Percentiles rank a stretch among this genome's conserved stretches.
phyloP scores from a whole-genome alignment of 2,329 filamentous ascomycete species.

The Cladophialophora carrionii region DNA sequence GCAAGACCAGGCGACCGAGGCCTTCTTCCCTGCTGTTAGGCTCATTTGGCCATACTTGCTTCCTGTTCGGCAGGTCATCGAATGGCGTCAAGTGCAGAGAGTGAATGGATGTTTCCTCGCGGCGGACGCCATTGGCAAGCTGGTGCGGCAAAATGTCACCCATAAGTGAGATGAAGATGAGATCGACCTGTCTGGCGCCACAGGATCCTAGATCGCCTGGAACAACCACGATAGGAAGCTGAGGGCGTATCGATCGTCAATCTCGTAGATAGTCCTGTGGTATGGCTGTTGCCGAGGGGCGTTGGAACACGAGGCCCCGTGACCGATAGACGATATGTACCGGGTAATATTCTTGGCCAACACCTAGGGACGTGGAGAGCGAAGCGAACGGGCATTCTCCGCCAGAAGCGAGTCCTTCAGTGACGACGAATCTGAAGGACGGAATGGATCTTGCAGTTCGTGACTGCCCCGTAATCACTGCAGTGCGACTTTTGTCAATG shows the following conservation, averaged over 20 bases:
- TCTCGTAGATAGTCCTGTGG: background rate
- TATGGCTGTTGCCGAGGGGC: background rate
- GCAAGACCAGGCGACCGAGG: conserved; percentile 54
- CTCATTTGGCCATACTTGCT: conserved; percentile 53
- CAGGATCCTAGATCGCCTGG: background rate
- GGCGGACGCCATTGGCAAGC: background rate
- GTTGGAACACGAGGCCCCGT: background rate
- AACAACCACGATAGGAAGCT: background rate
- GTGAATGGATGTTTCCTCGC: conserved; percentile 17
- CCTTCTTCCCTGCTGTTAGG: conserved; percentile 57
- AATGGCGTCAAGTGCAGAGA: conserved; percentile 40
- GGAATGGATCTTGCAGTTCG: background rate
- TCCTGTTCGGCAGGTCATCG: conserved; percentile 54
- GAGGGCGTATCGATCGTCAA: background rate
- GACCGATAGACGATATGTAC: background rate
- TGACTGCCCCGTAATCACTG: background rate
- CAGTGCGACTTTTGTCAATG: background rate
- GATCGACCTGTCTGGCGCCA: background rate
- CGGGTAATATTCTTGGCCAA: background rate
- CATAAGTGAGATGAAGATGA: conserved; percentile 3
- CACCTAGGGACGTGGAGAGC: background rate
- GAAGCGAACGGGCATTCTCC: background rate
- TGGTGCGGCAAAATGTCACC: conserved; percentile 6
- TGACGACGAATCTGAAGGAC: background rate
- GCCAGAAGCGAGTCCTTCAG: background rate